Evolutionary conservation across 1,284 basidiomycete genomes (phyloP).

Genomic region (Trichosporon inkin): DNA sequence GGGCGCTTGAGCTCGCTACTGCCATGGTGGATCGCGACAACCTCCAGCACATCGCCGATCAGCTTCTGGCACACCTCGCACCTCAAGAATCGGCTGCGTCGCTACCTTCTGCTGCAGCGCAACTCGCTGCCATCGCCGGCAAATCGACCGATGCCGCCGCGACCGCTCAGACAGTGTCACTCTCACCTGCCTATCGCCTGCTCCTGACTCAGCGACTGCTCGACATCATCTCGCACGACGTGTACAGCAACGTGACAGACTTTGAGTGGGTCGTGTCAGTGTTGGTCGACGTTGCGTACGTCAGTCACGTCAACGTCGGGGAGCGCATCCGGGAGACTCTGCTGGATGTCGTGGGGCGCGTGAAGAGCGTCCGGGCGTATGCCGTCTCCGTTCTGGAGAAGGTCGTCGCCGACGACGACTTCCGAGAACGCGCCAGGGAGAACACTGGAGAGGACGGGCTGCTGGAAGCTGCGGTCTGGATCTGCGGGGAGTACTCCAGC

Average conservation of each 20-base stretch:
- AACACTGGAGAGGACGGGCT: conserved; percentile 68
- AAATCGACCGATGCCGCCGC: conserved; percentile 26
- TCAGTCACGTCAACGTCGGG: conserved; percentile 74
- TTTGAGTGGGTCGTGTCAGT: conserved; percentile 97
- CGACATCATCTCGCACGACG: conserved; percentile 72
- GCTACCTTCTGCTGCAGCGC: conserved; percentile 30
- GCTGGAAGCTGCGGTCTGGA: conserved; percentile 88
- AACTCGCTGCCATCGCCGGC: conserved; percentile 17
- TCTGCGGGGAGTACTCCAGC: conserved; percentile 82
- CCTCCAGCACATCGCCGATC: conserved; percentile 80
- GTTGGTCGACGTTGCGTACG: conserved; percentile 79
- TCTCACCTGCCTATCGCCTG: conserved; percentile 72
- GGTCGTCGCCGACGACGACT: conserved; percentile 69
- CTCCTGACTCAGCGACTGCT: conserved; percentile 75
- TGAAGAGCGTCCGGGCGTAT: conserved; percentile 68
- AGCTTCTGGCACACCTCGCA: conserved; percentile 78
- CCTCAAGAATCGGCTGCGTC: conserved; percentile 48
- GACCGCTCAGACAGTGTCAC: conserved; percentile 45
- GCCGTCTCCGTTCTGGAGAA: conserved; percentile 77
- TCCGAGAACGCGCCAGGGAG: conserved; percentile 57
- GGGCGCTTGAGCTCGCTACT: conserved; percentile 86
- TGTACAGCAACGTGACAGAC: conserved; percentile 81
- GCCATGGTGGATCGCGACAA: conserved; percentile 85
- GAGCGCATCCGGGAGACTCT: conserved; percentile 71
- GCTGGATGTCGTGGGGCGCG: conserved; percentile 80